Conservation (phyloP, 345 rosid species). For the Turnera subulata region DNA sequence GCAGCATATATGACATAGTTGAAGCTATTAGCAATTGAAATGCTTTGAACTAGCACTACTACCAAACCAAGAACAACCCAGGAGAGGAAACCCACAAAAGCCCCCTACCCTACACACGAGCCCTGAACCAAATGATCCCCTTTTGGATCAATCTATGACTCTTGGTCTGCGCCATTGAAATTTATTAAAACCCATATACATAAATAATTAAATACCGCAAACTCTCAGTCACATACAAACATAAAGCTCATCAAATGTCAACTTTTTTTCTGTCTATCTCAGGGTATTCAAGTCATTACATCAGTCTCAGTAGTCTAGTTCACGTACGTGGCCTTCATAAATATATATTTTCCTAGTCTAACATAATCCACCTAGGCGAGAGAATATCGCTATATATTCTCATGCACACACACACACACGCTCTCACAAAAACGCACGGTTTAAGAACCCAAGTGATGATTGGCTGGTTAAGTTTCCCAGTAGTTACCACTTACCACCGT, state of each 20-base stretch:
- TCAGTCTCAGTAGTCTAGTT: neutral
- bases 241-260: too few relatives aligned
- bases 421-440: too few relatives aligned
- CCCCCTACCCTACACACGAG: neutral
- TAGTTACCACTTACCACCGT: neutral
- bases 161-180: too few relatives aligned
- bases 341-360: too few relatives aligned
- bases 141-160: too few relatives aligned
- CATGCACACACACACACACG: neutral
- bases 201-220: too few relatives aligned
- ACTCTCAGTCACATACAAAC: too few relatives aligned
- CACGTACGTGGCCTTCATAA: constrained; percentile 7
- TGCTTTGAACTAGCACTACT: neutral
- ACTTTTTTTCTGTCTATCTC: too few relatives aligned
- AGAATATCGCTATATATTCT: neutral
- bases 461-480: neutral
- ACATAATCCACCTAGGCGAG: too few relatives aligned
- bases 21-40: neutral
- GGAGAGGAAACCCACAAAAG: neutral
- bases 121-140: too few relatives aligned
- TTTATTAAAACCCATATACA: too few relatives aligned
- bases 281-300: too few relatives aligned
- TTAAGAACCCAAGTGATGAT: neutral
- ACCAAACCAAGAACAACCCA: constrained; percentile 13
- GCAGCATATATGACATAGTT: neutral